These are phyloP conservation scores for Grifola frondosa DNA, from an alignment of 1,284 basidiomycete species.

Conservation along the genomic window DNA sequence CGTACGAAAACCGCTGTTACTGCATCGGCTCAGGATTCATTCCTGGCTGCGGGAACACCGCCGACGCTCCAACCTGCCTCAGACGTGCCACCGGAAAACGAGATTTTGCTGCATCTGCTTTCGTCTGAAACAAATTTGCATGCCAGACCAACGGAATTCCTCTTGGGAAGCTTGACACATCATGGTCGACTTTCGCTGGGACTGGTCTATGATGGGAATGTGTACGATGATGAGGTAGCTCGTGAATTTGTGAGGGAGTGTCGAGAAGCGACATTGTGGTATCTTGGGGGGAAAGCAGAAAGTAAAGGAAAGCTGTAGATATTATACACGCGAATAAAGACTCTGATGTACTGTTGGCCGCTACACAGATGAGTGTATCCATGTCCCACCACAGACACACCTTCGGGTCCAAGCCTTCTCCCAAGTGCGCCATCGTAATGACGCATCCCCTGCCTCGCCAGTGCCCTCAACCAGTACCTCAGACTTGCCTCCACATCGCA, in stretches of 20 bases:
- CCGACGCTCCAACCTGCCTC: background rate
- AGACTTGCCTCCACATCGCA: constrained; percentile 62
- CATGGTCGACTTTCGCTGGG: constrained; percentile 13
- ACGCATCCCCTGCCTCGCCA: constrained; percentile 30
- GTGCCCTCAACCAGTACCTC: constrained; percentile 38
- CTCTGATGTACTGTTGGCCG: no score
- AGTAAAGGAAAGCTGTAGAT: constrained; percentile 10
- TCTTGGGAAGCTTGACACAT: constrained; percentile 19
- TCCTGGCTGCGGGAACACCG: background rate
- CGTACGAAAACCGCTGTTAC: no score
- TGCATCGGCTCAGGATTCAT: no score
- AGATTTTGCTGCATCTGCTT: background rate
- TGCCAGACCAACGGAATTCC: constrained; percentile 21
- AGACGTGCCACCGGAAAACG: background rate
- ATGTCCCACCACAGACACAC: constrained; percentile 72
- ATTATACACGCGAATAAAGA: no score
- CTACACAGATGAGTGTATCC: no score
- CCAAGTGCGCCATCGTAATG: constrained; percentile 58
- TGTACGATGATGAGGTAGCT: constrained; percentile 16
- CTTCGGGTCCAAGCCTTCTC: constrained; percentile 54
- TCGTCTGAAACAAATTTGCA: constrained; percentile 20
- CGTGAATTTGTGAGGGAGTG: constrained; percentile 24
- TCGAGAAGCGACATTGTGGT: constrained; percentile 16
- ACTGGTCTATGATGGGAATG: constrained; percentile 23
- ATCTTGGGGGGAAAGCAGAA: constrained; percentile 8